Conservation (phyloP, 2,329 filamentous ascomycete species). For the Acarospora socialis region DNA sequence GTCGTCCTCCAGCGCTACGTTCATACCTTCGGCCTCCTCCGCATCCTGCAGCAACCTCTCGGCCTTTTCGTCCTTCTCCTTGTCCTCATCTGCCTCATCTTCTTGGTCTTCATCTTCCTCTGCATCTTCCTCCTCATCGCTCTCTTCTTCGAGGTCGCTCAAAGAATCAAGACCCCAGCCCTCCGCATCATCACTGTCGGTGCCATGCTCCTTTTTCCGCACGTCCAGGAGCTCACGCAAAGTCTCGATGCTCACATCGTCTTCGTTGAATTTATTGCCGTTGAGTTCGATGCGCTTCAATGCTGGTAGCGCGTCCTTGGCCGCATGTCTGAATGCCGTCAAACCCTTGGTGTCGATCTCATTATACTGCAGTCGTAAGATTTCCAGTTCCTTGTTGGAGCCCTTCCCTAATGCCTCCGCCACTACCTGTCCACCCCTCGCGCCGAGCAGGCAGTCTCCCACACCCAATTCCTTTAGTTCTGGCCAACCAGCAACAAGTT, state of each 20-base stretch:
- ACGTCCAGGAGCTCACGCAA: slow-evolving; percentile 59
- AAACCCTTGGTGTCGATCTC: slow-evolving; percentile 72
- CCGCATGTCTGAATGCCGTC: slow-evolving; percentile 54
- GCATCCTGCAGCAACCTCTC: slow-evolving; percentile 59
- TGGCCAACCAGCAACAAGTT: slow-evolving; percentile 59
- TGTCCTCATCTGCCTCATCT: slow-evolving; percentile 41
- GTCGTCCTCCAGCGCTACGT: slow-evolving; percentile 58
- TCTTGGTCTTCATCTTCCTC: slow-evolving; percentile 57
- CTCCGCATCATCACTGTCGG: slow-evolving; percentile 28
- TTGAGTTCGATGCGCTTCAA: slow-evolving; percentile 85
- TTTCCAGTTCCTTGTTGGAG: slow-evolving; percentile 64
- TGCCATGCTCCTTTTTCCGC: slow-evolving; percentile 56
- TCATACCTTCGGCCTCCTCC: slow-evolving; percentile 47
- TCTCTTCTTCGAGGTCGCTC: slow-evolving; percentile 33
- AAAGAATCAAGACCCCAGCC: slow-evolving; percentile 13
- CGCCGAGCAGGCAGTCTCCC: slow-evolving; percentile 72
- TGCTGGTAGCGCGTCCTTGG: slow-evolving; percentile 51
- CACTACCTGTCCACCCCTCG: slow-evolving; percentile 61
- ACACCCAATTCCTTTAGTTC: slow-evolving; percentile 71
- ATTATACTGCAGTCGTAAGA: slow-evolving; percentile 79
- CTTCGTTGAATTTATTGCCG: slow-evolving; percentile 86
- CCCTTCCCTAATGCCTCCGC: slow-evolving; percentile 59
- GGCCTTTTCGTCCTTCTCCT: slow-evolving; percentile 57
- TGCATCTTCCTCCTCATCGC: slow-evolving; percentile 54
- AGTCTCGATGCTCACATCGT: slow-evolving; percentile 56